These are phyloP conservation scores for Pythium plurisporium DNA, from an alignment of 352 stramenopile species.

Conservation along the genomic window DNA sequence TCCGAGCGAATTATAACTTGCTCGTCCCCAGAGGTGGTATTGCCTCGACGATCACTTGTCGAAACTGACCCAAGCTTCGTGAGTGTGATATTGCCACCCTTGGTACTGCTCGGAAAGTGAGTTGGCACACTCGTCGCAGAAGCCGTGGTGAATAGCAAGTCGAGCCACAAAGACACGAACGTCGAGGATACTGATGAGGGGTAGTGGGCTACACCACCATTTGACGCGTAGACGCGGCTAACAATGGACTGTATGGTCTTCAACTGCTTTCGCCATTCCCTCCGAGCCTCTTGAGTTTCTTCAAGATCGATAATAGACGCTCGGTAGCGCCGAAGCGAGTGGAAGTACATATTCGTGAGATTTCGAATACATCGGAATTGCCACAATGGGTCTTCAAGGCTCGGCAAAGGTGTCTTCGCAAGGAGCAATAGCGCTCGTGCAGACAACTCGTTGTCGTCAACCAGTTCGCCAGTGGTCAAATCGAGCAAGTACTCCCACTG, in stretches of 20 bases:
- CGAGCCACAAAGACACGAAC: constrained; percentile 64
- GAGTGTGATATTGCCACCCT: neutral
- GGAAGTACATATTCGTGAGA: constrained; percentile 50
- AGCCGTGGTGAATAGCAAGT: constrained; percentile 53
- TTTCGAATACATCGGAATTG: constrained; percentile 72
- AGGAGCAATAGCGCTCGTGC: constrained; percentile 42
- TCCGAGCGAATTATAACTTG: constrained; percentile 59
- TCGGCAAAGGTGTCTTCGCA: constrained; percentile 47
- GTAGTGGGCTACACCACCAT: constrained; percentile 65
- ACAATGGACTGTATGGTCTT: constrained; percentile 47
- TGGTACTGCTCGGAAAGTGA: constrained; percentile 42
- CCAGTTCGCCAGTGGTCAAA: constrained; percentile 24
- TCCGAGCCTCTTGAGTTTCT: neutral
- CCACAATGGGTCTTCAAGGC: constrained; percentile 67
- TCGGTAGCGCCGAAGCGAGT: constrained; percentile 47
- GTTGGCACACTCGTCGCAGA: constrained; percentile 69
- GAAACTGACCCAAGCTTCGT: neutral
- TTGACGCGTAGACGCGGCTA: constrained; percentile 39
- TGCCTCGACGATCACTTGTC: constrained; percentile 23
- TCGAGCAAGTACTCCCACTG: constrained; percentile 68
- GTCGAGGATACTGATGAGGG: constrained; percentile 61
- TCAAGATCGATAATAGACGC: constrained; percentile 29
- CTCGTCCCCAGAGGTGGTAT: constrained; percentile 10
- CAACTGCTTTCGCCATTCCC: constrained; percentile 21
- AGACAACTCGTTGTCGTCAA: neutral